phyloP scores from a whole-genome alignment of 176 grass and related monocot species.

The Calamus simplicifolius region DNA sequence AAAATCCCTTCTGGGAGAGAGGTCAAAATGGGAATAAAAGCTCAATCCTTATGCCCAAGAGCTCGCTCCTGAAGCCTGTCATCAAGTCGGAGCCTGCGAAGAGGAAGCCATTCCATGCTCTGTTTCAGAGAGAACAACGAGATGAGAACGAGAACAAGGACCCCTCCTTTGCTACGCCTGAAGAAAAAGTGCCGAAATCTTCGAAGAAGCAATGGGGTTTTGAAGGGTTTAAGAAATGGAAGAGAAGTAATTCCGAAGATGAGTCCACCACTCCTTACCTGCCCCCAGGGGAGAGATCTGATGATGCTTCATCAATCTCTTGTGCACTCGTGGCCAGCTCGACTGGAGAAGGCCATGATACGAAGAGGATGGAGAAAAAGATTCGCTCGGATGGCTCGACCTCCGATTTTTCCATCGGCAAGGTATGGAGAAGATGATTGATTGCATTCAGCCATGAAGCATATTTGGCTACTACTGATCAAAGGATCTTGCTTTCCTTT shows the following conservation, averaged over 20 bases:
- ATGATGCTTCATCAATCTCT: slow-evolving; percentile 27
- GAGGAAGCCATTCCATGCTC: slow-evolving; percentile 38
- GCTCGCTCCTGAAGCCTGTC: slow-evolving; percentile 10
- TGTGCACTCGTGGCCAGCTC: slow-evolving; percentile 43
- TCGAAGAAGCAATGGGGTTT: slow-evolving; percentile 68
- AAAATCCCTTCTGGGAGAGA: neutral
- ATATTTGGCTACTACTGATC: too few relatives aligned
- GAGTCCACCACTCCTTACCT: slow-evolving; percentile 21
- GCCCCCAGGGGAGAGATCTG: slow-evolving; percentile 13
- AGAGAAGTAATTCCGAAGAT: slow-evolving; percentile 35
- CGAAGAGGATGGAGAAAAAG: slow-evolving; percentile 49
- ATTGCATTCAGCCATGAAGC: too few relatives aligned
- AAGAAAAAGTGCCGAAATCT: slow-evolving; percentile 19
- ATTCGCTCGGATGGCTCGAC: slow-evolving; percentile 20
- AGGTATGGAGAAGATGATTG: slow-evolving; percentile 29
- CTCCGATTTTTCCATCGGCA: slow-evolving; percentile 39
- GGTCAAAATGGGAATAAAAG: slow-evolving; percentile 20
- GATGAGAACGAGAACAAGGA: slow-evolving; percentile 37
- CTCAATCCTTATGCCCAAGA: slow-evolving; percentile 44
- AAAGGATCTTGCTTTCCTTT: slow-evolving; percentile 5
- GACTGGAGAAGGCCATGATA: slow-evolving; percentile 28
- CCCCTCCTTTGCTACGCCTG: slow-evolving; percentile 13
- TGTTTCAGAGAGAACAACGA: slow-evolving; percentile 31
- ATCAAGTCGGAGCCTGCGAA: slow-evolving; percentile 43
- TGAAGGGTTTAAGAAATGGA: slow-evolving; percentile 87